Evolutionary conservation across 371 early-diverging fungal genomes (phyloP), one percentile per base, ranked within the genome.

Genomic region (Apophysomyces variabilis): DNA sequence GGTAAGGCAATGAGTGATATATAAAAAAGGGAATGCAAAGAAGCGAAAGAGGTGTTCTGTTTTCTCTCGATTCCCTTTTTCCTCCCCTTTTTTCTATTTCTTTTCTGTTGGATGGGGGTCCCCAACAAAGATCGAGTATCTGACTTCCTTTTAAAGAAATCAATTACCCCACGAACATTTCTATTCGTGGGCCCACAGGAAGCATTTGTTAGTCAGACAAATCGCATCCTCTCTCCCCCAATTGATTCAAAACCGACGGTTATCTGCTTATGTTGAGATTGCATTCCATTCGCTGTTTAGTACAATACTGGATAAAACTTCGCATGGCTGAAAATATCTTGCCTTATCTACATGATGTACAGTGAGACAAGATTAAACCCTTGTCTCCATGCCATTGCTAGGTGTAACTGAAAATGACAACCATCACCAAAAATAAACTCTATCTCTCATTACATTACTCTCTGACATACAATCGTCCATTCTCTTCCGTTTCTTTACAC

Each of bases 1-100:
- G n/a, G 37, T 58, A 35, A 36, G 45, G 36, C 41, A 57, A 61
- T 41, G 26, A 37, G 36, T 43, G 45, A 38, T 54, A 26, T 26
- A 35, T 44, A 60, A 46, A 37, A 69, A 38, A 18, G 46, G 21
- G 37, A 60, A 37, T 21, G 46, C 35, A 46, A 69, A 8, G 60
- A 61, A 38, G 36, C 16, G 12, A 60, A 44, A 46, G 16, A 39
- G 60, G 44, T 41, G 41, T 41, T 1, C 39, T 39, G 38, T 59
- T 59, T 59, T 50, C 21, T 50, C 21, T 21, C 21, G 9, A 21
- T 21, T 16, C 16, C 21, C 54, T 38, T 21, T 26, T 26, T 3
- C 3, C 32, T 26, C 37, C 35, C 37, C 36, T 58, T 59, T 39
- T 59, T 59, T 59, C 39, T 50, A 6, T 50, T 50, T 21, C 21